phyloP scores from a whole-genome alignment of 2,329 filamentous ascomycete genomes.

The Fonsecaea multimorphosa region DNA sequence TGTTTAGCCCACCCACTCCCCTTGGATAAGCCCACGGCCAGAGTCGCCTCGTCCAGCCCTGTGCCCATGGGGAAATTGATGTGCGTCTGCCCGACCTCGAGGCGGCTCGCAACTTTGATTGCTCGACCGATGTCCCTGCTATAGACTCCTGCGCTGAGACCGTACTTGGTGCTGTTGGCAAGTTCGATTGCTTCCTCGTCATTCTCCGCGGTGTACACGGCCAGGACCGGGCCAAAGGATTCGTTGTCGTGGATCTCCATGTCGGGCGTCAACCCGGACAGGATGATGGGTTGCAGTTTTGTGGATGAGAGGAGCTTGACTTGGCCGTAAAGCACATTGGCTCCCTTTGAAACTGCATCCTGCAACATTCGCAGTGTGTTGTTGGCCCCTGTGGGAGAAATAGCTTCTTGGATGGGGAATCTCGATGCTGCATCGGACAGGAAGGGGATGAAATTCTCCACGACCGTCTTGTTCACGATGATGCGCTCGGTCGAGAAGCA shows the following conservation, averaged over 20 bases:
- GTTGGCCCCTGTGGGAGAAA: slow-evolving; percentile 85
- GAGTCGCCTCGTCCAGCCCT: slow-evolving; percentile 15
- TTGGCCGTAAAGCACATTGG: slow-evolving; percentile 75
- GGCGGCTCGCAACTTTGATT: slow-evolving; percentile 84
- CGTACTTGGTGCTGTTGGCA: slow-evolving; percentile 34
- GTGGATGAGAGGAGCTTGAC: slow-evolving; percentile 72
- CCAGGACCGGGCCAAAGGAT: slow-evolving; percentile 89
- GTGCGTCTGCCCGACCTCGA: slow-evolving; percentile 67
- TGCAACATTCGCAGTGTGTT: slow-evolving; percentile 73
- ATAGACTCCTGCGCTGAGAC: slow-evolving; percentile 24
- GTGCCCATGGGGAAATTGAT: slow-evolving; percentile 19
- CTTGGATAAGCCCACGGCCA: slow-evolving; percentile 13
- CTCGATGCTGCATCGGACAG: slow-evolving; percentile 79
- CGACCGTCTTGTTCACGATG: slow-evolving; percentile 81
- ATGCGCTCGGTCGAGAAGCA: slow-evolving; percentile 90
- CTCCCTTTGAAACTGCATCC: slow-evolving; percentile 80
- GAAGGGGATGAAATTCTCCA: slow-evolving; percentile 80
- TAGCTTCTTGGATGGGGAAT: slow-evolving; percentile 76
- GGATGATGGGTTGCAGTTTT: slow-evolving; percentile 79
- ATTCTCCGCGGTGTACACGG: slow-evolving; percentile 79
- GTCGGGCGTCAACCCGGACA: slow-evolving; percentile 74
- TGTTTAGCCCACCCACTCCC: slow-evolving; percentile 17
- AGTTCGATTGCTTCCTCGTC: slow-evolving; percentile 65
- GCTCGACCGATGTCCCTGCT: slow-evolving; percentile 53
- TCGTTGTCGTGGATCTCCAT: slow-evolving; percentile 91